These are phyloP conservation scores for Suhomyces sp. DNA, from an alignment of 805 yeast species.

Conservation along the genomic window DNA sequence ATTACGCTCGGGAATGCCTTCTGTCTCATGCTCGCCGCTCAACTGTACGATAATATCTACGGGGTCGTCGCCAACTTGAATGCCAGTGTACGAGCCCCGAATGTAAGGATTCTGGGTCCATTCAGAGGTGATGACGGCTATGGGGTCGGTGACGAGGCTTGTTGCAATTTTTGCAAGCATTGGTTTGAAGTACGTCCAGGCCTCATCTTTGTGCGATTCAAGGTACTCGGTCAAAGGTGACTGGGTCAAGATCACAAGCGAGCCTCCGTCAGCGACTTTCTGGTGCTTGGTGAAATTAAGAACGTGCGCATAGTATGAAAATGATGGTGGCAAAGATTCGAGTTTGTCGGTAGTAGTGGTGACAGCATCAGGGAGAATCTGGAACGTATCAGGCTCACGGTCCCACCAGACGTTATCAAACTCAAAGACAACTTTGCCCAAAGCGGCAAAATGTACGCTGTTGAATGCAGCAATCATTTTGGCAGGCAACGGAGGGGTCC, in stretches of 20 bases:
- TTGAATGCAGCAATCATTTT: slow-evolving; percentile 28
- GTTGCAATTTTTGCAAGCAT: slow-evolving; percentile 33
- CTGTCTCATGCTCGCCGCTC: slow-evolving; percentile 38
- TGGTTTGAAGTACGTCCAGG: slow-evolving; percentile 62
- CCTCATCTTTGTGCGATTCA: slow-evolving; percentile 46
- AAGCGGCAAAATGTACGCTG: slow-evolving; percentile 34
- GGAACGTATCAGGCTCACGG: slow-evolving; percentile 41
- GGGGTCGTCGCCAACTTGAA: slow-evolving; percentile 68
- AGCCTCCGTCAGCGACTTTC: slow-evolving; percentile 36
- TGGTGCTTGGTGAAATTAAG: slow-evolving; percentile 55
- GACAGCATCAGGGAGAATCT: slow-evolving; percentile 35
- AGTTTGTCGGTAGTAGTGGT: slow-evolving; percentile 4
- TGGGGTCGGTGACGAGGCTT: slow-evolving; percentile 19
- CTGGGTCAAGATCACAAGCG: slow-evolving; percentile 66
- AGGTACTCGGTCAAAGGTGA: slow-evolving; percentile 67
- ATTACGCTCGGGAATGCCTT: slow-evolving; percentile 46
- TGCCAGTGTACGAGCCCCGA: slow-evolving; percentile 79
- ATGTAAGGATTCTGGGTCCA: slow-evolving; percentile 84
- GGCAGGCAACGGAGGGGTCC: slow-evolving; percentile 56
- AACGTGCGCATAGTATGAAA: slow-evolving; percentile 61
- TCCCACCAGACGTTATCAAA: slow-evolving; percentile 45
- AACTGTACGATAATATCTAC: slow-evolving; percentile 59
- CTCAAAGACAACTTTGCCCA: slow-evolving; percentile 44
- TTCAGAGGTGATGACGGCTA: slow-evolving; percentile 46
- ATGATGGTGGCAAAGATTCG: slow-evolving; percentile 36